phyloP scores from a whole-genome alignment of 2,329 filamentous ascomycete genomes.

The Hymenoscyphus occultus region DNA sequence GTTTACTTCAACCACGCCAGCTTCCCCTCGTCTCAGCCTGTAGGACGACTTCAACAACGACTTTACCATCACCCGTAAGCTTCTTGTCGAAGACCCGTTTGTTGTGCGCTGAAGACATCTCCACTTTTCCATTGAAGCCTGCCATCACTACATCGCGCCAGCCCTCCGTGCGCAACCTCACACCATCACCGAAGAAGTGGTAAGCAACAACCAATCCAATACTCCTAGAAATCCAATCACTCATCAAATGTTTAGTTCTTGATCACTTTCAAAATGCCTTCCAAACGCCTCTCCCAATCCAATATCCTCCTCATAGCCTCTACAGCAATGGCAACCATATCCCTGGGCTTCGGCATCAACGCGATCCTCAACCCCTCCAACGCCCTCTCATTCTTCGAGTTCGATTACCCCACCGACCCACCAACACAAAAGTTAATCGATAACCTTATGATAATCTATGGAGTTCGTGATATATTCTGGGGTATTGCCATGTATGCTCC shows the following conservation, averaged over 20 bases:
- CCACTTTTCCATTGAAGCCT: too few species aligned
- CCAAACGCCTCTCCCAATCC: slow-evolving; percentile 10
- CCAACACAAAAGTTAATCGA: slow-evolving; percentile 42
- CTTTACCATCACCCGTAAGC: too few species aligned
- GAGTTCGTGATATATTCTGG: slow-evolving; percentile 50
- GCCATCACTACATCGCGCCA: too few species aligned
- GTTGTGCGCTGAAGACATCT: too few species aligned
- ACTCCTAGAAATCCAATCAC: background rate
- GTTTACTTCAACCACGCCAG: too few species aligned
- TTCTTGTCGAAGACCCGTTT: too few species aligned
- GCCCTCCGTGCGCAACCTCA: too few species aligned
- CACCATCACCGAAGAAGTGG: background rate
- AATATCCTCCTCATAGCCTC: slow-evolving; percentile 10
- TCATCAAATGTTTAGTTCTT: background rate
- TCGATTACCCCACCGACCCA: slow-evolving; percentile 28
- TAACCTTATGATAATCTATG: slow-evolving; percentile 46
- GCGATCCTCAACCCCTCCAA: slow-evolving; percentile 33
- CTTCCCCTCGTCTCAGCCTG: too few species aligned
- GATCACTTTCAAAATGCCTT: background rate
- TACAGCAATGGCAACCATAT: slow-evolving; percentile 16
- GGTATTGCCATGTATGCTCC: slow-evolving; percentile 41
- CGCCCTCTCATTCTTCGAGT: slow-evolving; percentile 41
- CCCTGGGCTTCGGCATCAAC: slow-evolving; percentile 40
- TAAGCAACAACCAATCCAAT: background rate
- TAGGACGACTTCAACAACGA: too few species aligned